These are phyloP conservation scores for Penicillium bovifimosum DNA, from an alignment of 495 filamentous ascomycete genomes.

Conservation along the genomic window DNA sequence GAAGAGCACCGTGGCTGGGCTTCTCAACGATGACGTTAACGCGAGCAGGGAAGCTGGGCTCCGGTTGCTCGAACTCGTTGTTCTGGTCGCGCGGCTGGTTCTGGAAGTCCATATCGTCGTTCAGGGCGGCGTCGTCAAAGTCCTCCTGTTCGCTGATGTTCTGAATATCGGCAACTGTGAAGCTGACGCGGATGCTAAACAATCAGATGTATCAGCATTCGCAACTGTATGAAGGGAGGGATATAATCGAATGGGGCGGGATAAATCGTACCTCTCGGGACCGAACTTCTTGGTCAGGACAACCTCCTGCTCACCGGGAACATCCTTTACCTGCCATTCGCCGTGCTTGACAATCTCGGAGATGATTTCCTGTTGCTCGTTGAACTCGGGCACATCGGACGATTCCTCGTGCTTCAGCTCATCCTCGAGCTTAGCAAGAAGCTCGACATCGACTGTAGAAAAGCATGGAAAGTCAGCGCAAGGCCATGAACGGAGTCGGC, in stretches of 20 bases:
- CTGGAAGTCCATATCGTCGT: slow-evolving; percentile 48
- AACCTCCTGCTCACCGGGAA: slow-evolving; percentile 80
- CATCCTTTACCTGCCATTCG: slow-evolving; percentile 65
- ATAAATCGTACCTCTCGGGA: slow-evolving; percentile 65
- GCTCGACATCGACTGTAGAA: slow-evolving; percentile 41
- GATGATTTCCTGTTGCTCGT: slow-evolving; percentile 63
- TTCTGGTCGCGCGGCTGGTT: slow-evolving; percentile 34
- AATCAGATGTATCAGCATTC: slow-evolving; percentile 7
- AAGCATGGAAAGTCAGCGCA: slow-evolving; percentile 9
- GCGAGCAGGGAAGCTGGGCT: slow-evolving; percentile 71
- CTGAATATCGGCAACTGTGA: slow-evolving; percentile 89
- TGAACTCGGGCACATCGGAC: slow-evolving; percentile 33
- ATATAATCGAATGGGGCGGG: not conserved
- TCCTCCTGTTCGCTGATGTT: slow-evolving; percentile 59
- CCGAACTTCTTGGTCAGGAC: slow-evolving; percentile 74
- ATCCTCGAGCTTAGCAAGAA: slow-evolving; percentile 45
- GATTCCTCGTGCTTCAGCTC: slow-evolving; percentile 45
- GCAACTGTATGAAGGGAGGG: slow-evolving; percentile 6
- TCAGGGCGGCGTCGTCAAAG: slow-evolving; percentile 40
- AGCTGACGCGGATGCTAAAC: slow-evolving; percentile 77
- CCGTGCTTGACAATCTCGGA: slow-evolving; percentile 73
- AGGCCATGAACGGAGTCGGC: not conserved
- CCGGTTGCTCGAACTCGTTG: slow-evolving; percentile 50
- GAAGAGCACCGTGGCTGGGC: slow-evolving; percentile 69
- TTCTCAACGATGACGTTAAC: slow-evolving; percentile 86